phyloP scores from a whole-genome alignment of 2,329 filamentous ascomycete species.

The Fusarium sp. region DNA sequence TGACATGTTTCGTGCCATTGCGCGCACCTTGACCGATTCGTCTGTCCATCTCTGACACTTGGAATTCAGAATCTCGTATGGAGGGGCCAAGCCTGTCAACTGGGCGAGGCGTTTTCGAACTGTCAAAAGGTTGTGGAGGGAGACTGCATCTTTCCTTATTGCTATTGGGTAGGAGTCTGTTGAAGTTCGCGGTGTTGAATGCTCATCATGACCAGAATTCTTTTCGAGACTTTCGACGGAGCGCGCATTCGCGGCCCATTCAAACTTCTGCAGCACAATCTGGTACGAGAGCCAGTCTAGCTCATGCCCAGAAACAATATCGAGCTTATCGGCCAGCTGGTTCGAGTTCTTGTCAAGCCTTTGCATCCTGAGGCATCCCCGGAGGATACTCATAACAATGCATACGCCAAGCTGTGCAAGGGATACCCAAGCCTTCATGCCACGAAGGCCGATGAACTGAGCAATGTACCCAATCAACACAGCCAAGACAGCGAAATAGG shows the following conservation, averaged over 20 bases:
- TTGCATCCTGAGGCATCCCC: not conserved
- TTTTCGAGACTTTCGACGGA: not conserved
- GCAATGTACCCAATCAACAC: not conserved
- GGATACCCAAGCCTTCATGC: not conserved
- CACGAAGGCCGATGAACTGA: not conserved
- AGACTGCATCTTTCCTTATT: not conserved
- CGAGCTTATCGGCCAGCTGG: not conserved
- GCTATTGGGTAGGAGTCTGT: not conserved
- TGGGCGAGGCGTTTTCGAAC: slow-evolving; percentile 12
- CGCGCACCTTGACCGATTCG: slow-evolving; percentile 13
- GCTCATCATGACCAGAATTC: not conserved
- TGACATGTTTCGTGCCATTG: slow-evolving; percentile 2
- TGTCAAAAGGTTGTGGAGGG: not conserved
- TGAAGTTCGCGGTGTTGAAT: not conserved
- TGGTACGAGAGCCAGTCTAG: not conserved
- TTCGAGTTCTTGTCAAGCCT: not conserved
- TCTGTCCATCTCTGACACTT: slow-evolving; percentile 22
- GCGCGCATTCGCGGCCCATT: not conserved
- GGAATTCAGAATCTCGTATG: not conserved
- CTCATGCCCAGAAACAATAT: not conserved
- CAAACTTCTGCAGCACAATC: not conserved
- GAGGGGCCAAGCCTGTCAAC: slow-evolving; percentile 5
- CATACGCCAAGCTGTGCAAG: not conserved
- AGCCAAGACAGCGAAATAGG: not conserved
- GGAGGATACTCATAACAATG: not conserved